These are phyloP conservation scores for Voacanga thouarsii DNA, from an alignment of 257 asterid genomes.

Conservation along the genomic window DNA sequence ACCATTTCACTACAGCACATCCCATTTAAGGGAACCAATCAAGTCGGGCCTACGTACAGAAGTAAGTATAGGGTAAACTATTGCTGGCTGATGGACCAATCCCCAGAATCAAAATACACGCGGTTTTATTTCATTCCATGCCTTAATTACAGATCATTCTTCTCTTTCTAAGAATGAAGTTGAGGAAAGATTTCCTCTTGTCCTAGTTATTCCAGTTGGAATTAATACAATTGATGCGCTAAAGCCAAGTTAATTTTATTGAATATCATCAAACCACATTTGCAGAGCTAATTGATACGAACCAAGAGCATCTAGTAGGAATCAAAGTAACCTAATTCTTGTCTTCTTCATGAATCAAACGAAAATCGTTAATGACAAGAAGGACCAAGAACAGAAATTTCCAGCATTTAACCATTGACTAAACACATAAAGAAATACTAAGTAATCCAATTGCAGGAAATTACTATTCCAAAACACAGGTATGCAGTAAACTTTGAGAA, in stretches of 20 bases:
- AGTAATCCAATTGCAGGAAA: background rate
- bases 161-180: background rate
- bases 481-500: background rate
- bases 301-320: background rate
- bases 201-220: background rate
- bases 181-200: background rate
- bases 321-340: background rate
- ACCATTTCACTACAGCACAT: background rate
- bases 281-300: background rate
- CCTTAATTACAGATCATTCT: background rate
- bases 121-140: background rate
- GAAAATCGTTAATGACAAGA: background rate
- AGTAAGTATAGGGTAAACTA: background rate
- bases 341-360: background rate
- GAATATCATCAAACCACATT: background rate
- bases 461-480: background rate
- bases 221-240: background rate
- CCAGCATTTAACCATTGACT: background rate
- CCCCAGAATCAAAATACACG: background rate
- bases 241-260: background rate
- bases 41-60: background rate
- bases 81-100: background rate
- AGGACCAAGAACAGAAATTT: background rate
- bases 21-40: background rate
- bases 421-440: background rate